Evolutionary conservation across 306 rosid species (phyloP), one percentile per base, ranked within the genome.

Genomic region (Cucurbita moschata): DNA sequence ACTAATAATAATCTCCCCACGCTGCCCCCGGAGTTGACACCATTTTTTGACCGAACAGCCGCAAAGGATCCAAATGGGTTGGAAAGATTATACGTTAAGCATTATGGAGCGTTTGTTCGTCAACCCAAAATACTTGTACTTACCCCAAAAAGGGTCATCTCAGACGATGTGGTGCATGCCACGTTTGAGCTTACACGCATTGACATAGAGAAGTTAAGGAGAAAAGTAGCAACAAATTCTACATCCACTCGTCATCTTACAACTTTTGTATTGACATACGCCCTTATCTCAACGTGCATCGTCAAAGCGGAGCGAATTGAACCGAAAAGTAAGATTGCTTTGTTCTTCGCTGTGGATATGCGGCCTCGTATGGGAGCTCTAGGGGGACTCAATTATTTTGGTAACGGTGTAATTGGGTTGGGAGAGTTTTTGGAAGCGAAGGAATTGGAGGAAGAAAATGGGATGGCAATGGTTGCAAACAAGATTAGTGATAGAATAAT

Each of bases 381-480:
- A 1, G 18, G 80, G 13, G 59, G 50, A 0, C 35, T 12, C 3
- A 78, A 69, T 1, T 88, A 86, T 77, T 82, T 86, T 23, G 90
- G 90, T 0, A 86, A 86, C 19, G 82, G 90, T 13, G 21, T 77
- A 1, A 13, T 39, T 5, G 5, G 21, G 1, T 21, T 12, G 1
- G 0, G 6, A 1, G n/a, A 13, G 4, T 13, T 19, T 10, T 54
- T 1, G 0, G 71, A 84, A 38, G 77, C 68, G 15, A 72, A 53
- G 3, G 38, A 8, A 4, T 9, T 80, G 0, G 6, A 55, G 11
- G 83, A 67, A 10, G 77, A 55, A 2, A 78, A 78, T 5, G 82
- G 80, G 6, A 15, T 84, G 19, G 13, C 54, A 1, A 55, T 2
- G 6, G 77, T 70, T 3, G 51, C 73, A 6, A 68, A 71, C 39